Evolutionary conservation across 2,329 filamentous ascomycete genomes (phyloP), one percentile per base, ranked within the genome.

Genomic region (Sarocladium brachiariae): DNA sequence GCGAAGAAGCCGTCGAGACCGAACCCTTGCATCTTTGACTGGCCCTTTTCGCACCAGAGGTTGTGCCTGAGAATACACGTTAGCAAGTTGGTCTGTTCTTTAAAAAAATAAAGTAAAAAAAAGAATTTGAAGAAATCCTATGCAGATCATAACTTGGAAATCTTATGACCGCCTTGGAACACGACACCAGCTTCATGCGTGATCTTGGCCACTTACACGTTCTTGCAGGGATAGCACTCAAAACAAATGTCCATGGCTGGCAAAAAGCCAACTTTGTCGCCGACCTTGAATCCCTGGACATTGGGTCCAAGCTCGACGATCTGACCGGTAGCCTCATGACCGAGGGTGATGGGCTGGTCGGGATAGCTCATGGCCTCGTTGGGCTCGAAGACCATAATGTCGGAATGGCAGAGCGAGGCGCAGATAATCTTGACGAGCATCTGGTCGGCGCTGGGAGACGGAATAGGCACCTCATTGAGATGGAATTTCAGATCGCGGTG

Each of bases 301-400:
- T 57, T 70, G 13, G 71, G 69, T 1, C 83, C 82, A 34, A 76
- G 65, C 57, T 81, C 76, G 30, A 78, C 71, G 14, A 86, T 73
- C 45, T 73, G 70, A 4, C 83, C 83, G 1, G 80, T 83, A 55
- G 84, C 84, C 58, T 87, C 83, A 60, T 87, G 83, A 49, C 81
- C 78, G n/a, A 62, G 55, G 4, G 51, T 60, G 48, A 50, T 56
- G 18, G 51, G 59, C 52, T 31, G 60, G 48, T 31, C 60, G 19
- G 50, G 61, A 23, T 55, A 50, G 48, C 25, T 52, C 55, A 39
- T 53, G 50, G 9, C 56, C 51, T 16, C 53, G 37, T 37, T 57
- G 45, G 6, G 53, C 54, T 33, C 55, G 46, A 21, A 55, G 37
- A 52, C 39, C 51, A 52, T 52, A 14, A 52, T 49, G 37, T 58